phyloP scores from a whole-genome alignment of 371 early-diverging fungal genomes.

The Circinella umbellata region DNA sequence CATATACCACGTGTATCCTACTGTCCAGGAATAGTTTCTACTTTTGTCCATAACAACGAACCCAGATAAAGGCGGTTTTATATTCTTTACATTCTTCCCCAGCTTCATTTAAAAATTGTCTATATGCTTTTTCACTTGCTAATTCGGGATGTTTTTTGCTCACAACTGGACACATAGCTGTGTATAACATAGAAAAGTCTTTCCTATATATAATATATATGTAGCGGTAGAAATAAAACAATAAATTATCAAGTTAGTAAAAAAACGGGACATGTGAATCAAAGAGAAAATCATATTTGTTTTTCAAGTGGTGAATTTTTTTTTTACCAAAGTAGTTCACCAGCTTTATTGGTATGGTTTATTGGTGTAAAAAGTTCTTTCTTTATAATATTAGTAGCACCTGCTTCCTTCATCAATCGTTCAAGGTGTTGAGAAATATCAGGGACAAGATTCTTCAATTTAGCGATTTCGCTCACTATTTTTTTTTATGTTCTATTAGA shows the following conservation, averaged over 20 bases:
- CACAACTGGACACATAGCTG: constrained; percentile 19
- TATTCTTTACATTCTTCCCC: constrained; percentile 15
- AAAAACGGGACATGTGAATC: no score
- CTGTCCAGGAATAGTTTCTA: not conserved
- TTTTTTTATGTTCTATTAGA: no score
- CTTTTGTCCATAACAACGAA: constrained; percentile 10
- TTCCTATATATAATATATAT: constrained; percentile 20
- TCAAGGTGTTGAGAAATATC: not conserved
- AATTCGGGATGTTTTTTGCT: constrained; percentile 17
- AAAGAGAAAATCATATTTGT: no score
- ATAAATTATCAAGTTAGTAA: no score
- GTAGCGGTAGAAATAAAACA: not conserved
- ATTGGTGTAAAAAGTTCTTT: constrained; percentile 17
- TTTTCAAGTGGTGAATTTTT: no score
- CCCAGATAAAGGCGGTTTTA: constrained; percentile 10
- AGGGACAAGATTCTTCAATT: not conserved
- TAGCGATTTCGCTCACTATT: not conserved
- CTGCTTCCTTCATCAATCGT: constrained; percentile 5
- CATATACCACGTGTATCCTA: no score
- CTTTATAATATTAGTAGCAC: not conserved
- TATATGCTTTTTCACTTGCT: constrained; percentile 14
- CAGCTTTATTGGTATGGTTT: constrained; percentile 13
- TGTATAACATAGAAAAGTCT: constrained; percentile 26
- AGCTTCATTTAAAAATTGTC: constrained; percentile 8
- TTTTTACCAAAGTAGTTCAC: constrained; percentile 12